phyloP scores from a whole-genome alignment of 768 basidiomycete genomes.

The Rhizopogon vinicolor region DNA sequence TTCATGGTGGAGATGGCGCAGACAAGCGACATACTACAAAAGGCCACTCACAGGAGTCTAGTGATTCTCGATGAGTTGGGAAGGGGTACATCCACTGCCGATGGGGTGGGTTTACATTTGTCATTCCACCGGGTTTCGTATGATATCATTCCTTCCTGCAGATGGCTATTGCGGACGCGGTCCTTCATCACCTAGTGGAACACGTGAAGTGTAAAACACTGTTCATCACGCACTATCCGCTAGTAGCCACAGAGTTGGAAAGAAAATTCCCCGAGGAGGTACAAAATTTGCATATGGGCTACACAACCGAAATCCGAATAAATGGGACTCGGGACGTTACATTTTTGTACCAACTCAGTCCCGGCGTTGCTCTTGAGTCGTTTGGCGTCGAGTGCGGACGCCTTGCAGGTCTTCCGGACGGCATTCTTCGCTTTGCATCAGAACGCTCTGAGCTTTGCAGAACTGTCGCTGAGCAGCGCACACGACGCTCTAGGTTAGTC shows the following conservation, averaged over 20 bases:
- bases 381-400: constrained; percentile 93
- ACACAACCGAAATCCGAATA: constrained; percentile 59
- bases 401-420: constrained; percentile 77
- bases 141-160: constrained; percentile 21
- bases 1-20: constrained; percentile 98
- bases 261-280: constrained; percentile 54
- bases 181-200: constrained; percentile 65
- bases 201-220: constrained; percentile 64
- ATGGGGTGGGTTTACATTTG: constrained; percentile 52
- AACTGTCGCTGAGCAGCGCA: constrained; percentile 43
- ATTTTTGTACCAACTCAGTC: constrained; percentile 76
- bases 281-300: constrained; percentile 86
- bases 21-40: constrained; percentile 82
- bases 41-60: constrained; percentile 70
- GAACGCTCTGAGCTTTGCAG: constrained; percentile 53
- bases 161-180: constrained; percentile 87
- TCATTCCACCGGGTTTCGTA: not conserved
- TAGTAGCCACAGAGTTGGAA: constrained; percentile 67
- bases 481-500: constrained; percentile 45
- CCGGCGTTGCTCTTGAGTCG: constrained; percentile 75
- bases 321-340: constrained; percentile 78
- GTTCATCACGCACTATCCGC: constrained; percentile 95
- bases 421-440: constrained; percentile 59
- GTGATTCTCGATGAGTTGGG: constrained; percentile 92
- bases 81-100: constrained; percentile 88